These are phyloP conservation scores for Kodamaea fukazawae DNA, from an alignment of 805 yeast species.

Conservation along the genomic window DNA sequence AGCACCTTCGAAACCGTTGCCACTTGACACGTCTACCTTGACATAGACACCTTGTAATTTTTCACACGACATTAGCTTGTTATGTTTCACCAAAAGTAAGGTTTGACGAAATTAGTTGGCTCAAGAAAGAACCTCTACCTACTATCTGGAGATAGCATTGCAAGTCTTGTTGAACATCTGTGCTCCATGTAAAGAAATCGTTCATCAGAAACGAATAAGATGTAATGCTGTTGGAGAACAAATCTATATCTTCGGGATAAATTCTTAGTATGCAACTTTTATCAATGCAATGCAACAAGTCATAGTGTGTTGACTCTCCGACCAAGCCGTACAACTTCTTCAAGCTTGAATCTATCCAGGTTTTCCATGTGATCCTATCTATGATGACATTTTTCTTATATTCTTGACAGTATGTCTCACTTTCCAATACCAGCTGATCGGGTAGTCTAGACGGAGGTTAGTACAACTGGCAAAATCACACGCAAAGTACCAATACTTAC, in stretches of 20 bases:
- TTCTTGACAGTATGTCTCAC: background rate
- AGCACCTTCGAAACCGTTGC: too few relatives aligned
- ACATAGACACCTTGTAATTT: too few relatives aligned
- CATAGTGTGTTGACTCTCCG: slow-evolving; percentile 19
- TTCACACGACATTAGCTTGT: too few relatives aligned
- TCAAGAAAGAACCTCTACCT: background rate
- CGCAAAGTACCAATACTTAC: slow-evolving; percentile 11
- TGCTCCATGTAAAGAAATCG: slow-evolving; percentile 4
- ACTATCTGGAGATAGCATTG: slow-evolving; percentile 10
- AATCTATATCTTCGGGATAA: slow-evolving; percentile 26
- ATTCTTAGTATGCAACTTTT: slow-evolving; percentile 23
- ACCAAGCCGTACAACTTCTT: slow-evolving; percentile 17
- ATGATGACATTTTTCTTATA: too few relatives aligned
- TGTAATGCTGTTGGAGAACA: slow-evolving; percentile 30
- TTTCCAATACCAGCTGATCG: slow-evolving; percentile 5
- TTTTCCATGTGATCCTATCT: slow-evolving; percentile 18
- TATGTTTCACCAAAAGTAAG: too few relatives aligned
- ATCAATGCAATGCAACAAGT: slow-evolving; percentile 12
- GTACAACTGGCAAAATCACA: background rate
- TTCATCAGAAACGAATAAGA: slow-evolving; percentile 30
- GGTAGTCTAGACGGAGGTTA: background rate
- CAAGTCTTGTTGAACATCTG: slow-evolving; percentile 4
- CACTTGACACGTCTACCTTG: too few relatives aligned
- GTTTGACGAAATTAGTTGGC: too few relatives aligned
- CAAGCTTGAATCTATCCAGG: slow-evolving; percentile 13